These are phyloP conservation scores for Phragmites australis DNA, from an alignment of 176 grass and related monocot species.

Conservation along the genomic window DNA sequence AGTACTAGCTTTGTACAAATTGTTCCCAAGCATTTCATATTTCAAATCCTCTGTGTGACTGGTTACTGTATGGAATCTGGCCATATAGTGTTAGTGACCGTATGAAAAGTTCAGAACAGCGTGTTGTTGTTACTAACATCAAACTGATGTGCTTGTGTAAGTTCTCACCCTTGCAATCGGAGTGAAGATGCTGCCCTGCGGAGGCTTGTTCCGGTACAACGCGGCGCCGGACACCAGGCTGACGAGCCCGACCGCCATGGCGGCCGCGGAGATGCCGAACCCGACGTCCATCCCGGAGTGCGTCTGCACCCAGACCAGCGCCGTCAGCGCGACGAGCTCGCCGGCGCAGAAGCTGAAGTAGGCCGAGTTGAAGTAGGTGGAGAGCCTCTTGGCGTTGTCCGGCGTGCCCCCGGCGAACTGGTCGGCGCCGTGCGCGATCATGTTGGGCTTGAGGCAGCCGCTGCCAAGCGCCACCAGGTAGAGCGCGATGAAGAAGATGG, in stretches of 20 bases:
- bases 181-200: conserved; percentile 84
- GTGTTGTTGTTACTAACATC: neutral
- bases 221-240: conserved; percentile 61
- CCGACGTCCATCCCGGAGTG: conserved; percentile 92
- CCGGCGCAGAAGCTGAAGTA: conserved; percentile 98
- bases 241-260: conserved; percentile 72
- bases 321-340: conserved; percentile 81
- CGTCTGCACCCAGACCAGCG: conserved; percentile 95
- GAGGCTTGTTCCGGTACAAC: conserved; percentile 83
- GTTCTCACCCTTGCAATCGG: conserved; percentile 70
- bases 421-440: conserved; percentile 94
- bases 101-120: too few species aligned
- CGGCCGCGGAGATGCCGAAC: conserved; percentile 68
- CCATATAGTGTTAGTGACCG: too few species aligned
- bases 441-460: conserved; percentile 97
- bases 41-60: neutral
- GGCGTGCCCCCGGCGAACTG: conserved; percentile 59
- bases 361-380: conserved; percentile 97
- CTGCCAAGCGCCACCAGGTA: conserved; percentile 94
- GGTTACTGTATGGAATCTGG: too few species aligned
- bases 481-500: conserved; percentile 77
- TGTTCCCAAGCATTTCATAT: neutral
- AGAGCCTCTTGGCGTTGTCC: conserved; percentile 55
- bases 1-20: too few species aligned
- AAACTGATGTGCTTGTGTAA: too few species aligned